Evolutionary conservation across 805 yeast species (phyloP).

Genomic region (Kluyveromyces wickerhamii): DNA sequence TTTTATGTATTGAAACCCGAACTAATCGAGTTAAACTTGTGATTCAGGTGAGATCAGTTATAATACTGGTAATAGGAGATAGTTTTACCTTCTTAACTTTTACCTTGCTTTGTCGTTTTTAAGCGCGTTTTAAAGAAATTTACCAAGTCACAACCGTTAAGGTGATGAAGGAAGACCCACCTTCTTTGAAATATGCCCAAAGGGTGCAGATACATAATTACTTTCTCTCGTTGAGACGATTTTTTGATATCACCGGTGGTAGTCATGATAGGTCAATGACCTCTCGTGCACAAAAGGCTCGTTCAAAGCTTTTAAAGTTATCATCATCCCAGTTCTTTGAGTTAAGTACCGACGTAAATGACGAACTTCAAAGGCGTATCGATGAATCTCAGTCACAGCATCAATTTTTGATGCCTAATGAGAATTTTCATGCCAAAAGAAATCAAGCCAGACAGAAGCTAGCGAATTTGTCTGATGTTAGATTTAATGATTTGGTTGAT

Average conservation of each 20-base stretch:
- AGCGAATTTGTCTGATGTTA: conserved; percentile 67
- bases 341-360: conserved; percentile 88
- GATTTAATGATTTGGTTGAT: conserved; percentile 85
- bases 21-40: too few relatives aligned
- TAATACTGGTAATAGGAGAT: too few relatives aligned
- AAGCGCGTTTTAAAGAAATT: too few relatives aligned
- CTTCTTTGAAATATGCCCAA: conserved; percentile 7
- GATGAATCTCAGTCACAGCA: conserved; percentile 52
- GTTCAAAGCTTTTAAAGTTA: conserved; percentile 75
- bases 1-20: too few relatives aligned
- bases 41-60: too few relatives aligned
- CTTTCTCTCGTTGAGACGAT: conserved; percentile 21
- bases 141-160: too few relatives aligned
- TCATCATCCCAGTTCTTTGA: conserved; percentile 80
- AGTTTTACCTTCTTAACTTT: too few relatives aligned
- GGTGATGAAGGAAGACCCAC: neutral
- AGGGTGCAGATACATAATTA: conserved; percentile 18
- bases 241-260: conserved; percentile 23
- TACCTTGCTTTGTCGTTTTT: too few relatives aligned
- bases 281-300: conserved; percentile 64
- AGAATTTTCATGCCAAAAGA: conserved; percentile 81
- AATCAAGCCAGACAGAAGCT: conserved; percentile 92
- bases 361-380: conserved; percentile 77
- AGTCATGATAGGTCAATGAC: conserved; percentile 29
- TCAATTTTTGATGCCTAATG: conserved; percentile 58